phyloP scores from a whole-genome alignment of 345 rosid genomes.

The Citrus unshiu region DNA sequence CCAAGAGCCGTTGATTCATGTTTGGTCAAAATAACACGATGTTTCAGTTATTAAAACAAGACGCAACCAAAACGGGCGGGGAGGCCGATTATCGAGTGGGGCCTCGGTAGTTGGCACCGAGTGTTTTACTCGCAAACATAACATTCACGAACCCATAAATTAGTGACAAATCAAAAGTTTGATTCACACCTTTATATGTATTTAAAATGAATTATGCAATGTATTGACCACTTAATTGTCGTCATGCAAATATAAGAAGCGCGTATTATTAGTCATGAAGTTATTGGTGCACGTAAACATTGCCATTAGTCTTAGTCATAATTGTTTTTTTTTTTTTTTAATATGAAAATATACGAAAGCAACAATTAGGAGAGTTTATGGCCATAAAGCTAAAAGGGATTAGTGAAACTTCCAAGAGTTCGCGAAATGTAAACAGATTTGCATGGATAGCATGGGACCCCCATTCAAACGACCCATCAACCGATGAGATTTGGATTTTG shows the following conservation, averaged over 20 bases:
- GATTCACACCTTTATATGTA: neutral
- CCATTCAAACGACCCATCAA: neutral
- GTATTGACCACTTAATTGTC: constrained; percentile 2
- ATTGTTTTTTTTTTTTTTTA: neutral
- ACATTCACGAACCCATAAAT: neutral
- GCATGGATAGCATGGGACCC: neutral
- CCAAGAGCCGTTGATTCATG: neutral
- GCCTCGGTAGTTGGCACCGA: too few relatives aligned
- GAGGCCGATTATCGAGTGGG: neutral
- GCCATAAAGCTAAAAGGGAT: neutral
- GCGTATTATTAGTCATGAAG: constrained; percentile 20
- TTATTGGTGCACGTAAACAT: constrained; percentile 35
- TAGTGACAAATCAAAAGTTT: neutral
- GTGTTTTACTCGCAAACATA: neutral
- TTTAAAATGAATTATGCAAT: neutral
- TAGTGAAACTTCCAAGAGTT: neutral
- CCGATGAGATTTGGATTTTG: neutral
- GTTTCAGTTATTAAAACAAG: neutral
- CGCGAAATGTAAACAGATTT: neutral
- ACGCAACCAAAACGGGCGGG: neutral
- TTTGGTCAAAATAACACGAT: neutral
- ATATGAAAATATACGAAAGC: neutral
- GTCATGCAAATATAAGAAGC: neutral
- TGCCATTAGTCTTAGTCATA: neutral
- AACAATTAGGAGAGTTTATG: neutral